Base-by-base conservation (phyloP, 2,329 filamentous ascomycete species). In the Fusarium floridanum region DNA sequence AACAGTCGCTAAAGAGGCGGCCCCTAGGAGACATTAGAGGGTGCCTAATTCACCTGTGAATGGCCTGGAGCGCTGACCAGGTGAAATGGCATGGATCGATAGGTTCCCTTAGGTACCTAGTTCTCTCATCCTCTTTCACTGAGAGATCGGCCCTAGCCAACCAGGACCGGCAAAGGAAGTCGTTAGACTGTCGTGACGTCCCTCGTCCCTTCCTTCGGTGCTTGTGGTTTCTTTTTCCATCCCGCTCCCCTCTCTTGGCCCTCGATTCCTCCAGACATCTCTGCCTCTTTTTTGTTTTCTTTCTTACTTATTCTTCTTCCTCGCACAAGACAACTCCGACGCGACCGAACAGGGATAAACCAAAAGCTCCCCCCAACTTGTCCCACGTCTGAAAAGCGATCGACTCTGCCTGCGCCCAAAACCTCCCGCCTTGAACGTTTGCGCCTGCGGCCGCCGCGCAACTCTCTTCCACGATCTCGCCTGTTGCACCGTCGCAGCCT, bases 191-290 rank as follows among this genome's bases (percentile, higher is more conserved):
- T 69, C 71, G 72, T 74, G 72, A 74, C 72, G 70, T 75, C 61
- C 67, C 63, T 71, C 71, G 71, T 74, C 67, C 66, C 62, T 73
- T 45, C 59, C 59, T 37, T 73, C 27, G 66, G 55, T 63, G 64
- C 68, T 67, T 72, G 68, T 75, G 53, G 65, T 76, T 76, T 69
- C 74, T 75, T 75, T 74, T 75, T 61, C 67, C 57, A 71, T 66
- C 62, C 45, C 60, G 22, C 32, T 48, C 66, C 68, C 66, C 68
- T 68, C 75, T 74, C 69, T 56, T 64, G 57, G 50, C 48, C 68
- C 56, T 73, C 61, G 41, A 73, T 66, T 64, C 66, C 64, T 70
- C 53, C 50, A 59, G 9, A 41, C 22, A 20, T 59, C 56, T 41
- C 29, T 20, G 22, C 36, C 24, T 59, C 24, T 27, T 59, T 59